phyloP scores from a whole-genome alignment of 2,329 filamentous ascomycete species.

The Plenodomus biglobosus region DNA sequence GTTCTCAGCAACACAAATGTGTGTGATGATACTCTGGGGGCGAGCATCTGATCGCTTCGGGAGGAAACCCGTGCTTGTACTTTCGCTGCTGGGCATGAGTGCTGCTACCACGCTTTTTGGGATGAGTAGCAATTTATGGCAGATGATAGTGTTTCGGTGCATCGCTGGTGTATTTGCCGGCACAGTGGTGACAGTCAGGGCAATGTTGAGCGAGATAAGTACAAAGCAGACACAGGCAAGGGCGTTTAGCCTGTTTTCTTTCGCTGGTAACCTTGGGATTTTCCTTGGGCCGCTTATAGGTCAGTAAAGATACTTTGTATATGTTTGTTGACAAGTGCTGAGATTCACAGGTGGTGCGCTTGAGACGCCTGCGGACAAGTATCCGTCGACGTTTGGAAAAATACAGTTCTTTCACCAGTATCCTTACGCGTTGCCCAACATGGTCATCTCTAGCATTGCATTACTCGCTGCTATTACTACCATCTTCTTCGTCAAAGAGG shows the following conservation, averaged over 20 bases:
- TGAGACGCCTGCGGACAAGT: slow-evolving; percentile 67
- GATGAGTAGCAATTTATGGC: slow-evolving; percentile 64
- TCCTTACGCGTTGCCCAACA: slow-evolving; percentile 66
- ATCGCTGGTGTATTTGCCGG: slow-evolving; percentile 73
- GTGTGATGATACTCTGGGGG: slow-evolving; percentile 75
- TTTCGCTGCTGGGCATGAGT: slow-evolving; percentile 65
- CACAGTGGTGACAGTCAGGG: slow-evolving; percentile 71
- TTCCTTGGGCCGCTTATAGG: slow-evolving; percentile 68
- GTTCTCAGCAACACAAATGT: slow-evolving; percentile 74
- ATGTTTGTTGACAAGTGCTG: not conserved
- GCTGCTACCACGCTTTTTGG: slow-evolving; percentile 67
- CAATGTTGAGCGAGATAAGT: slow-evolving; percentile 75
- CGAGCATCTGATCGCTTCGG: slow-evolving; percentile 66
- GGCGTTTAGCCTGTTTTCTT: slow-evolving; percentile 76
- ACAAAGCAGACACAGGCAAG: slow-evolving; percentile 69
- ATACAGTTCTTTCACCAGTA: slow-evolving; percentile 62
- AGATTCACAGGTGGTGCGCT: slow-evolving; percentile 62
- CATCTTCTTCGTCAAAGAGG: slow-evolving; percentile 64
- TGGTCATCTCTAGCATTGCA: slow-evolving; percentile 60
- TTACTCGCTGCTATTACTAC: slow-evolving; percentile 56
- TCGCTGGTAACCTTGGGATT: slow-evolving; percentile 72
- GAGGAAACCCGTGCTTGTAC: slow-evolving; percentile 70
- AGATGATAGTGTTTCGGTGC: slow-evolving; percentile 75
- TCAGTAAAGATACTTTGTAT: slow-evolving; percentile 10
- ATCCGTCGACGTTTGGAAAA: slow-evolving; percentile 59